Evolutionary conservation across 2,329 filamentous ascomycete species (phyloP).

Genomic region (Aspergillus sp.): DNA sequence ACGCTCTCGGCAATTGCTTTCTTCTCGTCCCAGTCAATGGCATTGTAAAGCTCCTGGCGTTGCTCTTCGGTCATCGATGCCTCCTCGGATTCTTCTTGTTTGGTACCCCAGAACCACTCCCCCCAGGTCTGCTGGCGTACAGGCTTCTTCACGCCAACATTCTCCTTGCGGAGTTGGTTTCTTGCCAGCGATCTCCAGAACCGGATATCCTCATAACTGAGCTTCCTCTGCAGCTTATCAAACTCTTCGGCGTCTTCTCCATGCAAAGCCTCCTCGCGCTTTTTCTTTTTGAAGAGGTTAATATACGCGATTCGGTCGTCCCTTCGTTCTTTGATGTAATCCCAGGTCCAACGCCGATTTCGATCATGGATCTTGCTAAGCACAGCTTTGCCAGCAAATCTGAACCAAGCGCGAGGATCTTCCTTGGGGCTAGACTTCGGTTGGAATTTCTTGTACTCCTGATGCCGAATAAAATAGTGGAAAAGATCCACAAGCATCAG

Average conservation of each 20-base stretch:
- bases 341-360: slow-evolving; percentile 94
- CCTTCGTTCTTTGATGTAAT: slow-evolving; percentile 85
- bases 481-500: slow-evolving; percentile 98
- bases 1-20: slow-evolving; percentile 82
- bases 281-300: slow-evolving; percentile 91
- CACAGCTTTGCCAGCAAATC: slow-evolving; percentile 86
- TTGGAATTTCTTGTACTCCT: slow-evolving; percentile 92
- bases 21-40: slow-evolving; percentile 98
- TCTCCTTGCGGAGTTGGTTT: slow-evolving; percentile 93
- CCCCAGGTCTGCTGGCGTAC: slow-evolving; percentile 79
- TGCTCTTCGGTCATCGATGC: slow-evolving; percentile 93
- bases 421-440: slow-evolving; percentile 83
- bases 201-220: slow-evolving; percentile 89
- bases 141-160: slow-evolving; percentile 77
- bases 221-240: slow-evolving; percentile 76
- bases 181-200: slow-evolving; percentile 96
- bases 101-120: slow-evolving; percentile 86
- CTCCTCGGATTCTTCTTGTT: slow-evolving; percentile 71
- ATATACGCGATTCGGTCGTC: slow-evolving; percentile 90
- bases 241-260: slow-evolving; percentile 71
- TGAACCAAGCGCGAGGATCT: slow-evolving; percentile 87
- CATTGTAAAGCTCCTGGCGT: slow-evolving; percentile 92
- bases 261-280: slow-evolving; percentile 67
- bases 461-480: slow-evolving; percentile 96
- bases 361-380: slow-evolving; percentile 91